Evolutionary conservation across 139 green algal species (phyloP), one percentile per base, ranked within the genome.

Genomic region (Chlamydomonas sphaeroides): DNA sequence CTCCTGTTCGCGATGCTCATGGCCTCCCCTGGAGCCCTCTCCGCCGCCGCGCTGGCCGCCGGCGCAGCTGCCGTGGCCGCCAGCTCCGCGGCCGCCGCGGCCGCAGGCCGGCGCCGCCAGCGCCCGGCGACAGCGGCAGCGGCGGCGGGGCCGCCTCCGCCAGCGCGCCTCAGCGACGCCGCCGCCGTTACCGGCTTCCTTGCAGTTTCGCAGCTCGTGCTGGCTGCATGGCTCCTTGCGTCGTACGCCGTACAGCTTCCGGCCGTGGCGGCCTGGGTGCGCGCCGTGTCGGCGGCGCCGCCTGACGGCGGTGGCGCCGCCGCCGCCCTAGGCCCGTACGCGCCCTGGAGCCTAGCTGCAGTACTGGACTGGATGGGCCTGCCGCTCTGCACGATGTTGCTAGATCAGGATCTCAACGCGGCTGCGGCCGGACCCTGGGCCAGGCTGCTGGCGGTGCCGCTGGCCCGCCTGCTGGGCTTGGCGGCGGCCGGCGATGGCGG

Each of bases 361-460:
- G 56, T 79, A 14, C 38, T 68, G 38, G 72, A 68, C 26, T 79
- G 72, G 53, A 56, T 79, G 56, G 72, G 72, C 28, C 36, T 79
- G 72, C 56, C 72, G 7, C 11, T 17, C 4, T 79, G 72, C 57
- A 38, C n/a, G 59, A 30, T n/a, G 41, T 6, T 32, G n/a, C n/a
- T n/a, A n/a, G n/a, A n/a, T n/a, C n/a, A n/a, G n/a, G n/a, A n/a
- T n/a, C 39, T 42, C 26, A 41, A 2, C 33, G 63, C 33, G 10
- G 8, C 39, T 15, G n/a, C 61, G 32, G n/a, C n/a, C n/a, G 62
- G 35, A 5, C 65, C 1, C 33, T 49, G 21, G 17, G 10, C 23
- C 66, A 38, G 66, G 21, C 3, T 0, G 56, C 59, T 36, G 59
- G 1, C 1, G 59, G 21, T 1, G 10, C 35, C 67, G 56, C 5